Evolutionary conservation across 176 grass and related monocot genomes (phyloP).

Genomic region (Eragrostis nindensis): DNA sequence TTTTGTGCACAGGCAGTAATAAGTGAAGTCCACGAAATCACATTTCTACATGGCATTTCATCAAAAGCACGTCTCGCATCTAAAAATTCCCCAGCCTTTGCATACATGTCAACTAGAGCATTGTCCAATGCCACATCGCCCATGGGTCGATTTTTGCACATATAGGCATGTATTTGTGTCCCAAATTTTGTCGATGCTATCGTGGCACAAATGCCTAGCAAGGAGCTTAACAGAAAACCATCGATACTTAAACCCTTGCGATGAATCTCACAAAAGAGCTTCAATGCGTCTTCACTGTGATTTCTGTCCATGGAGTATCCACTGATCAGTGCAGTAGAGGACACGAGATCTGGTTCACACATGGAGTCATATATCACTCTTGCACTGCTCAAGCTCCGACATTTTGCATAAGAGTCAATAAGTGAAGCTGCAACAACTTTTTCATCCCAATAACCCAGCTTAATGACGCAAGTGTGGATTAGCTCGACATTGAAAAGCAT

Average conservation of each 20-base stretch:
- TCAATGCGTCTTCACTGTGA: conserved; percentile 55
- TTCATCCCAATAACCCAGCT: conserved; percentile 64
- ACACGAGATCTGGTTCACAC: conserved; percentile 55
- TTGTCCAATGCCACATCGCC: conserved; percentile 67
- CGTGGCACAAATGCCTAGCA: conserved; percentile 74
- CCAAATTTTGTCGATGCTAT: conserved; percentile 58
- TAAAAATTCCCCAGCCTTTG: conserved; percentile 68
- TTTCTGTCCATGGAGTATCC: conserved; percentile 65
- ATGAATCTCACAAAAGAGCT: conserved; percentile 65
- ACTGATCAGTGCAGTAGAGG: conserved; percentile 75
- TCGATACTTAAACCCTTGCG: conserved; percentile 49
- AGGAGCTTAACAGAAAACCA: conserved; percentile 63
- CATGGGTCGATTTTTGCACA: conserved; percentile 53
- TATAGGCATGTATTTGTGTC: conserved; percentile 73
- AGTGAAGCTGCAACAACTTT: conserved; percentile 59
- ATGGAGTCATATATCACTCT: conserved; percentile 61
- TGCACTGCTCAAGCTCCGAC: conserved; percentile 57
- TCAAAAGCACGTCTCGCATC: conserved; percentile 67
- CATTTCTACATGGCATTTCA: conserved; percentile 78
- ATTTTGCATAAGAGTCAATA: conserved; percentile 79
- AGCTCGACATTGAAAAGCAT: conserved; percentile 41
- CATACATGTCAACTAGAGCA: conserved; percentile 91
- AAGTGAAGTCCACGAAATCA: conserved; percentile 90
- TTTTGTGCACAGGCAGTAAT: conserved; percentile 72
- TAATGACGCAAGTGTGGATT: conserved; percentile 65